A percentile compares a stretch with the other conserved stretches of the same genome.
phyloP scores from a whole-genome alignment of 331 rosid genomes.

The Quercus tomentella region DNA sequence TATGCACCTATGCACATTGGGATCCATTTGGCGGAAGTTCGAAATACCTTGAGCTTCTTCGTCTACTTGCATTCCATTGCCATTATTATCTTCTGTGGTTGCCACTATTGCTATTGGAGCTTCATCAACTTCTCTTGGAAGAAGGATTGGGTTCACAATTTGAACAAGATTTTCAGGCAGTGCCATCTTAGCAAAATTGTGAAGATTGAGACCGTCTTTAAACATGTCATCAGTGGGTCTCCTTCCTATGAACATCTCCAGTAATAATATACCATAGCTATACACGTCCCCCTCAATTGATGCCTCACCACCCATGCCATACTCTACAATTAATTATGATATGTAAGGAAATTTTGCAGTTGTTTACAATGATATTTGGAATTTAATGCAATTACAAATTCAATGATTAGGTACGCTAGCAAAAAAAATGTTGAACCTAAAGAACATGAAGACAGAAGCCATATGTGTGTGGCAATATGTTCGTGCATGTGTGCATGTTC shows the following conservation, averaged over 20 bases:
- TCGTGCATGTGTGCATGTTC: too few relatives aligned
- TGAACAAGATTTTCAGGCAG: conserved; percentile 5
- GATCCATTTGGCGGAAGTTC: neutral
- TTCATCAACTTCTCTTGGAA: neutral
- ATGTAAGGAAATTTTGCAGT: too few relatives aligned
- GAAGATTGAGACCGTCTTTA: conserved; percentile 14
- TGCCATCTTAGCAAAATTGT: conserved; percentile 17
- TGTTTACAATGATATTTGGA: too few relatives aligned
- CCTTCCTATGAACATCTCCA: conserved; percentile 24
- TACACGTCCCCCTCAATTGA: conserved; percentile 23
- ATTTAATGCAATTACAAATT: too few relatives aligned
- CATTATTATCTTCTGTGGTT: neutral
- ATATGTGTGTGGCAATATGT: too few relatives aligned
- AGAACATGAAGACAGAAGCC: too few relatives aligned
- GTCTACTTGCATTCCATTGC: neutral
- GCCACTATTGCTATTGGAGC: neutral
- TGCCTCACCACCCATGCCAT: conserved; percentile 20
- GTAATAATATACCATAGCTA: conserved; percentile 30
- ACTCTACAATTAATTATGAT: conserved; percentile 14
- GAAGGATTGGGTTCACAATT: conserved; percentile 21
- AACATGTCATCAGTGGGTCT: conserved; percentile 29
- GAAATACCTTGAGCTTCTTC: neutral
- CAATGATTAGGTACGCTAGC: too few relatives aligned
- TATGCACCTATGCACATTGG: conserved; percentile 5
- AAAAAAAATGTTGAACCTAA: too few relatives aligned